These are phyloP conservation scores for Daldinia eschscholtzii DNA, from an alignment of 2,329 filamentous ascomycete genomes.

Conservation along the genomic window DNA sequence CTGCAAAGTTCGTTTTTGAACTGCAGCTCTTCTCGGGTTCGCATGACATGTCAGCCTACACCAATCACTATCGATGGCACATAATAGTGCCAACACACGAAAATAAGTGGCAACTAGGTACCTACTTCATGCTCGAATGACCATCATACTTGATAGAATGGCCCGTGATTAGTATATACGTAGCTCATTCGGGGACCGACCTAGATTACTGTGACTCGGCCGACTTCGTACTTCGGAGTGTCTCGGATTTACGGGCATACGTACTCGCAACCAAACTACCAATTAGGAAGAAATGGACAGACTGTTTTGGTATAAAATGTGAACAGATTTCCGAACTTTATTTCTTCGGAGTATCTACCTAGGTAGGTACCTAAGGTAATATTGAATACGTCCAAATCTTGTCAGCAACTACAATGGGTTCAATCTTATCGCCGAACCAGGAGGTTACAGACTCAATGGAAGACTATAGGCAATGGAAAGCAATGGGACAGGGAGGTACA, in stretches of 20 bases:
- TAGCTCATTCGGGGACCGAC: background rate
- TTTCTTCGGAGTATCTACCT: background rate
- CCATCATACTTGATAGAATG: no score
- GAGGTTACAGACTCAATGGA: conserved; percentile 19
- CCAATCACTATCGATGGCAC: no score
- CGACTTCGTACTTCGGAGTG: conserved; percentile 23
- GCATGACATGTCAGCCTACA: no score
- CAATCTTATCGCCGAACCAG: conserved; percentile 19
- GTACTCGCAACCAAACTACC: no score
- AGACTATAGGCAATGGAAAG: conserved; percentile 34
- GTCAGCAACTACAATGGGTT: conserved; percentile 16
- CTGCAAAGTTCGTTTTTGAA: no score
- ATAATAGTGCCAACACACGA: no score
- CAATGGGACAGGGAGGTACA: conserved; percentile 37
- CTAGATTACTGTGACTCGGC: conserved; percentile 16
- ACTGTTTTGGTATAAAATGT: conserved; percentile 5
- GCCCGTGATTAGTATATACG: no score
- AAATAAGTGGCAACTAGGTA: no score
- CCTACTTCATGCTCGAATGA: no score
- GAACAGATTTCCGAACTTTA: conserved; percentile 17
- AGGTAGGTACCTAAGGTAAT: conserved; percentile 7
- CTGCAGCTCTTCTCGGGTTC: no score
- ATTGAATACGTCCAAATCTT: conserved; percentile 12
- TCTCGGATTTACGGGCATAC: conserved; percentile 24
- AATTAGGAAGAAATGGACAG: no score